Base-by-base conservation (phyloP, 305 asterid genomes). In the Ilex paraguariensis region DNA sequence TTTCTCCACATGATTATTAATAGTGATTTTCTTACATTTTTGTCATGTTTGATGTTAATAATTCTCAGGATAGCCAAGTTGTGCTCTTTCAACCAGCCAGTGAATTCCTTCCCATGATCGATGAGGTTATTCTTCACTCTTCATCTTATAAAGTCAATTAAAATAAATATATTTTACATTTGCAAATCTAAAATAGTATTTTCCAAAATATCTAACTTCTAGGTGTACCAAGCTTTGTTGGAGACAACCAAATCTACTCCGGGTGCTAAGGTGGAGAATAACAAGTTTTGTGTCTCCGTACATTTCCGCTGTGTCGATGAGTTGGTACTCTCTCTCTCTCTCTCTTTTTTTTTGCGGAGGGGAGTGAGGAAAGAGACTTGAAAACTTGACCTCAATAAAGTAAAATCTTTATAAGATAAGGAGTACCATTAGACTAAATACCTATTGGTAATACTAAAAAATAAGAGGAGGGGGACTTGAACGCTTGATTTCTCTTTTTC, bases 271-370 rank as follows among this genome's bases (percentile, higher is more conserved):
- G 97, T 92, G 75, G 98, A 92, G 80, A 87, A 90, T 57, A 90
- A 92, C 78, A 92, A 90, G 66, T 92, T 85, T 57, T 92, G 98
- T 57, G 56, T 82, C 32, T 92, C 98, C n/a, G 98, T 92, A 5
- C 98, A 92, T 73, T 92, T 90, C 55, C 96, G 98, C 56, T 82
- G 96, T 63, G 98, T 92, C 31, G 97, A 90, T 61, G 98, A 92
- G 69, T 87, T 78, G 96, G 98, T 90, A 74, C 59, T 5, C 6
- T 36, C 42, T 3, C 9, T 36, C 9, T 36, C 42, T 7, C 42
- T 21, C 28, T 1, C 28, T 1, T 1, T 21, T n/a, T n/a, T n/a
- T n/a, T n/a, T n/a, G n/a, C n/a, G n/a, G n/a, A n/a, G n/a, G n/a
- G n/a, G n/a, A n/a, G n/a, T n/a, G n/a, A n/a, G n/a, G n/a, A n/a